Base-by-base conservation (phyloP, 2,329 filamentous ascomycete genomes). In the Elsinoe fawcettii region DNA sequence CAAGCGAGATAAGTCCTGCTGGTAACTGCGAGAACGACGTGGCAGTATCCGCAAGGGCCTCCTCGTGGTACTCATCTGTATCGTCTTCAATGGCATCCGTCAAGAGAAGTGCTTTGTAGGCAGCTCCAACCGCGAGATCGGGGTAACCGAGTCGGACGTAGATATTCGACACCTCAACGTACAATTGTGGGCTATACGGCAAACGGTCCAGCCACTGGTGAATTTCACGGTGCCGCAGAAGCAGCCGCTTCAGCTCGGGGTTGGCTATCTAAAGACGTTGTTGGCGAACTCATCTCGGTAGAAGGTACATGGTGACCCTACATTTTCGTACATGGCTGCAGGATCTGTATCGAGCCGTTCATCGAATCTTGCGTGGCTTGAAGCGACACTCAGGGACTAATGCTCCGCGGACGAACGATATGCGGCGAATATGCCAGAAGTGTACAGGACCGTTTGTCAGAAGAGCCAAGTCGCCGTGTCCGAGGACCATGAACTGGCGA, bases 81-180 rank as follows among this genome's bases (percentile, higher is more conserved):
- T 92, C 87, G 57, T 93, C 85, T 61, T 79, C 72, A 34, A 90
- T 80, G 63, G 93, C 89, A 67, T 97, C 92, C 14, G 87, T 81
- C 47, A 99, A 75, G 3, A 96, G 80, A n/a, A 97, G 78, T 1
- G 91, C 90, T 57, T 87, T 86, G 69, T 97, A 97, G 4, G 90
- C 89, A 75, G 96, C 91, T 32, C 90, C 89, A 9, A 86, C 85
- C 4, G 90, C 90, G 37, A 99, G 81, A 70, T 99, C 93, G 0
- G 90, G 89, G 70, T 96, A 97, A 36, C 84, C 88, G 47, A 96
- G 78, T 46, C 83, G 76, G 14, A 84, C 80, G 70, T 96, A 84
- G 41, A 87, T 76, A 32, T 80, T 74, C 22, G 89, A 89, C 30
- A 91, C 82, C 61, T 86, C 79, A 8, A 86, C 74, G 23, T 72